Conservation (phyloP, 129 eudicot genomes). For the Lactuca saligna region DNA sequence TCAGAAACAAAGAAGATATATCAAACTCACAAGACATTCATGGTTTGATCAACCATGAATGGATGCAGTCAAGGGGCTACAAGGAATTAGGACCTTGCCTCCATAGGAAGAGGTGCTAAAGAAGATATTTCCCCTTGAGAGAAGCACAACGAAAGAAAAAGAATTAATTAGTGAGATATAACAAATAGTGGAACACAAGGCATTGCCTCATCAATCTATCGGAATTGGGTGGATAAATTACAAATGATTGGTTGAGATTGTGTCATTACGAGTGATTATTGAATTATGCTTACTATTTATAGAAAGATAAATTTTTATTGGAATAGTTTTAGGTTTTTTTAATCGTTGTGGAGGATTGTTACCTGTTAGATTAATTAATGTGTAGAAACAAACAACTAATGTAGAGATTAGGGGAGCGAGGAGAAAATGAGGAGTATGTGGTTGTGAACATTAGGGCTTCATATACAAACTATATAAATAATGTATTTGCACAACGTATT, state of each 20-base stretch:
- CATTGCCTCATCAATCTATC: slow-evolving; percentile 14
- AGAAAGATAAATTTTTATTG: slow-evolving; percentile 7
- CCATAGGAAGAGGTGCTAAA: slow-evolving; percentile 29
- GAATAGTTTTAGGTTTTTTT: neutral
- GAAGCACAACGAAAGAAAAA: slow-evolving; percentile 25
- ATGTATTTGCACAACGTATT: too few species aligned
- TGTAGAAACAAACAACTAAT: neutral
- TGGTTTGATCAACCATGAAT: slow-evolving; percentile 7
- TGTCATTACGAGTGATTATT: slow-evolving; percentile 14
- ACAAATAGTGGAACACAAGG: slow-evolving; percentile 8
- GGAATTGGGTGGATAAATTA: slow-evolving; percentile 12
- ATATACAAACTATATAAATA: too few species aligned
- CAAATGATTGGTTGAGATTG: slow-evolving; percentile 32
- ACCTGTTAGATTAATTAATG: neutral
- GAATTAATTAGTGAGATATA: slow-evolving; percentile 6
- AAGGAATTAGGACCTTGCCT: slow-evolving; percentile 35
- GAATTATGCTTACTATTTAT: slow-evolving; percentile 18
- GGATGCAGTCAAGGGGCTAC: slow-evolving; percentile 32
- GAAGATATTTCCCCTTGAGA: slow-evolving; percentile 35
- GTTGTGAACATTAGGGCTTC: neutral
- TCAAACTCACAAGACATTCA: slow-evolving; percentile 16
- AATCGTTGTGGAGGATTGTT: neutral
- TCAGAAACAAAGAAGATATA: slow-evolving; percentile 14
- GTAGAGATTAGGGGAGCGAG: neutral
- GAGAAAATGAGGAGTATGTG: slow-evolving; percentile 2